These are phyloP conservation scores for Dicorynia guianensis DNA, from an alignment of 306 rosid genomes.

Conservation along the genomic window DNA sequence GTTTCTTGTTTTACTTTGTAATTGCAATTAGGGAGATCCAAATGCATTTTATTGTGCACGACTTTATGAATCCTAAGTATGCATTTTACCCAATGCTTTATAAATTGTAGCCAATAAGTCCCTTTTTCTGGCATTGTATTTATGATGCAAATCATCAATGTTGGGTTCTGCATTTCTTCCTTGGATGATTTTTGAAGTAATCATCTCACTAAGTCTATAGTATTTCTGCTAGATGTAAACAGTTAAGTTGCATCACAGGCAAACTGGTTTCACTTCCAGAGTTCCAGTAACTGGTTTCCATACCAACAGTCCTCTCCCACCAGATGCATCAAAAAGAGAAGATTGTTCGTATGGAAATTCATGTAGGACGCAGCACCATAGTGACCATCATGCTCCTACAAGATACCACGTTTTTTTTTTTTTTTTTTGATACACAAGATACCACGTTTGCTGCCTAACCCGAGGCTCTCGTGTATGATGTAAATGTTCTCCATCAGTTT, in stretches of 20 bases:
- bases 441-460: constrained; percentile 89
- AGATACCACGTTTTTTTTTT: constrained; percentile 91
- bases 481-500: not conserved
- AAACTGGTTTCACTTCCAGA: too few relatives aligned
- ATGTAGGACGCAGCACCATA: constrained; percentile 91
- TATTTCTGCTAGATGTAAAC: not conserved
- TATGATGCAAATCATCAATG: too few relatives aligned
- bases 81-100: too few relatives aligned
- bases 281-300: too few relatives aligned
- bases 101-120: too few relatives aligned
- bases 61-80: constrained; percentile 30
- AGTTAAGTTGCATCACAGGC: too few relatives aligned
- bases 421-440: too few relatives aligned
- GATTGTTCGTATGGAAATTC: constrained; percentile 98
- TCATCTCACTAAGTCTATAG: not conserved
- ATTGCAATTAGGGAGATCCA: constrained; percentile 49
- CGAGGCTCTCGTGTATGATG: constrained; percentile 51
- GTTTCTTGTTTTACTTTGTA: constrained; percentile 45
- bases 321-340: constrained; percentile 65
- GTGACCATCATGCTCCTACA: constrained; percentile 82
- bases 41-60: constrained; percentile 41
- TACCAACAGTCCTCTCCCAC: too few relatives aligned
- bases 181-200: too few relatives aligned
- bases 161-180: too few relatives aligned
- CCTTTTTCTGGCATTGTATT: not conserved